phyloP scores from a whole-genome alignment of 495 filamentous ascomycete species.

The Poronia punctata region DNA sequence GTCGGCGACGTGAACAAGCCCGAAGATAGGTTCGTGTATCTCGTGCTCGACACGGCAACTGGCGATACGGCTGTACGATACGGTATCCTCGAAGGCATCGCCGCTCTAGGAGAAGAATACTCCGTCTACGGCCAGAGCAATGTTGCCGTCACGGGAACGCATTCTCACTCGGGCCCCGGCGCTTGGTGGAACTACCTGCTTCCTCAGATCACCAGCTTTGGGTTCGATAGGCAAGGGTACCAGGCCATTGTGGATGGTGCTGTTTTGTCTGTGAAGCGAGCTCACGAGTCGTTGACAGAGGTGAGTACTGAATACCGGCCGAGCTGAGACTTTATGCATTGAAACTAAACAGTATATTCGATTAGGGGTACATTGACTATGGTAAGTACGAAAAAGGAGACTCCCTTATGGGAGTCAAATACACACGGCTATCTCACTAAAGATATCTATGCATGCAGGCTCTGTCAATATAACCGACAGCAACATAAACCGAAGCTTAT shows the following conservation, averaged over 20 bases:
- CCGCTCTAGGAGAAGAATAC: slow-evolving; percentile 45
- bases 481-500: slow-evolving; percentile 83
- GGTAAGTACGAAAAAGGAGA: too few relatives aligned
- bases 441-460: slow-evolving; percentile 12
- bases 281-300: slow-evolving; percentile 66
- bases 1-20: slow-evolving; percentile 63
- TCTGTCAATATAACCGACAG: slow-evolving; percentile 49
- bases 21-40: slow-evolving; percentile 74
- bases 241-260: slow-evolving; percentile 86
- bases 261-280: slow-evolving; percentile 72
- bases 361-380: slow-evolving; percentile 39
- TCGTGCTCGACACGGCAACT: slow-evolving; percentile 73
- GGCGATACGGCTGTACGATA: slow-evolving; percentile 87
- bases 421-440: not conserved
- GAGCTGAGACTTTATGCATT: too few relatives aligned
- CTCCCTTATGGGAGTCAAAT: too few relatives aligned
- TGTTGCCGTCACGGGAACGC: slow-evolving; percentile 84
- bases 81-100: slow-evolving; percentile 71
- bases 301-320: slow-evolving; percentile 35
- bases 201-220: slow-evolving; percentile 82
- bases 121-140: slow-evolving; percentile 66
- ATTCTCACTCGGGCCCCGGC: slow-evolving; percentile 86
- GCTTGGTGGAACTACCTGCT: slow-evolving; percentile 96
- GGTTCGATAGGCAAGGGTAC: slow-evolving; percentile 82
- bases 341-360: slow-evolving; percentile 6